A percentile compares a stretch with the other conserved stretches of the same genome.
Conservation (phyloP, 148 eudicot species). For the Cornus controversa region DNA sequence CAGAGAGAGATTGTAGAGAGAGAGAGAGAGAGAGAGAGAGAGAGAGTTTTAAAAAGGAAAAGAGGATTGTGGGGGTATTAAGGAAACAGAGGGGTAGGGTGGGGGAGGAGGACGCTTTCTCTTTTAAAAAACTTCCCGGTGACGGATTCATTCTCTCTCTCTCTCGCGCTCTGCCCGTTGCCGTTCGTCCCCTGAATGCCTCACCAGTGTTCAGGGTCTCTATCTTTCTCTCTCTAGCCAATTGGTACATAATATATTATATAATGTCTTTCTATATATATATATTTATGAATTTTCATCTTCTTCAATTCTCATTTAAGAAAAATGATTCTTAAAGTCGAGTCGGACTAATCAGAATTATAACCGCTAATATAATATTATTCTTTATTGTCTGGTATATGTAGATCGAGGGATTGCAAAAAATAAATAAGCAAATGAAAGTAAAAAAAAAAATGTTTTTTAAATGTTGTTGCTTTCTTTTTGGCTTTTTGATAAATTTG, state of each 20-base stretch:
- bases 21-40: neutral
- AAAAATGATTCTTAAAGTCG: too few species aligned
- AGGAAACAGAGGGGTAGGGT: slow-evolving; percentile 4
- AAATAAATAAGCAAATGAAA: too few species aligned
- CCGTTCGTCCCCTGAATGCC: slow-evolving; percentile 86
- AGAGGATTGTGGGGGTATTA: slow-evolving; percentile 10
- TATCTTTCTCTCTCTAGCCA: slow-evolving; percentile 7
- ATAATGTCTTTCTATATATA: neutral
- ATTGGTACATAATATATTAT: neutral
- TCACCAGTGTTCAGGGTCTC: slow-evolving; percentile 79
- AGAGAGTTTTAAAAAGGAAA: slow-evolving; percentile 8
- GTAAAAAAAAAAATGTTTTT: too few species aligned
- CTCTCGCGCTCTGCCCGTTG: slow-evolving; percentile 58
- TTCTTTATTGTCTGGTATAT: too few species aligned
- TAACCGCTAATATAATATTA: too few species aligned
- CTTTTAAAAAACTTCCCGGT: slow-evolving; percentile 28
- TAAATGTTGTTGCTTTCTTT: too few species aligned
- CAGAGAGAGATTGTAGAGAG: too few species aligned
- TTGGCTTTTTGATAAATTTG: too few species aligned
- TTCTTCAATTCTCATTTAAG: too few species aligned
- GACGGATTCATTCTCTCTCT: slow-evolving; percentile 39
- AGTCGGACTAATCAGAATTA: too few species aligned
- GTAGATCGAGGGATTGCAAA: too few species aligned
- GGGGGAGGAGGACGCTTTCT: slow-evolving; percentile 15
- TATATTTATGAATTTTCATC: too few species aligned